Percentiles rank a stretch among this genome's conserved stretches.
Evolutionary conservation across 2,329 filamentous ascomycete species (phyloP).

Genomic region (Aureobasidium sp.): DNA sequence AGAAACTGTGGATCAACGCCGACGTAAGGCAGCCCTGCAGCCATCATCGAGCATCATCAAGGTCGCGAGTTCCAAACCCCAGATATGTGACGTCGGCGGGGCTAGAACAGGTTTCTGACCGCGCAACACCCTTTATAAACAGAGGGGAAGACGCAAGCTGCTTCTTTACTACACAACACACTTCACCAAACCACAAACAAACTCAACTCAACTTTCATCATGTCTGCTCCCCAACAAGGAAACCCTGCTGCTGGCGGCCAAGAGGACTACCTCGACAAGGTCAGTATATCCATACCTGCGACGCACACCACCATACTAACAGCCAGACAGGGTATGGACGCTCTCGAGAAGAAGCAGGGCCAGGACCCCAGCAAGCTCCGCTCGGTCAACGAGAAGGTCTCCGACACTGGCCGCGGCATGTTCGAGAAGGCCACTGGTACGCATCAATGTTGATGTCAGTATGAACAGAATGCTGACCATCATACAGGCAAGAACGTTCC

Average conservation of each 20-base stretch:
- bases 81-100: not conserved
- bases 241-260: constrained; percentile 5
- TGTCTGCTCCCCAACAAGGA: constrained; percentile 10
- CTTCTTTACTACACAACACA: not conserved
- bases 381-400: constrained; percentile 25
- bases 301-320: not conserved
- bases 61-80: not conserved
- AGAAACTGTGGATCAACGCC: not conserved
- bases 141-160: not conserved
- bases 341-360: constrained; percentile 15
- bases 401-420: constrained; percentile 22
- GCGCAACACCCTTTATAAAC: not conserved
- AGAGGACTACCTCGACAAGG: constrained; percentile 24
- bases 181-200: too few relatives aligned
- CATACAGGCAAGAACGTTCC: constrained; percentile 18
- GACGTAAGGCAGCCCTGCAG: not conserved
- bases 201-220: not conserved
- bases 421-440: constrained; percentile 26
- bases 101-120: not conserved
- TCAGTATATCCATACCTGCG: not conserved
- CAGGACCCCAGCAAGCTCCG: constrained; percentile 21
- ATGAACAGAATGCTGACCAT: not conserved
- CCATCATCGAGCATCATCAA: not conserved
- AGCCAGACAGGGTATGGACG: constrained; percentile 12
- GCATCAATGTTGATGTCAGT: not conserved